Conservation (phyloP, 2,329 filamentous ascomycete genomes). For the Aureobasidium uvarum region DNA sequence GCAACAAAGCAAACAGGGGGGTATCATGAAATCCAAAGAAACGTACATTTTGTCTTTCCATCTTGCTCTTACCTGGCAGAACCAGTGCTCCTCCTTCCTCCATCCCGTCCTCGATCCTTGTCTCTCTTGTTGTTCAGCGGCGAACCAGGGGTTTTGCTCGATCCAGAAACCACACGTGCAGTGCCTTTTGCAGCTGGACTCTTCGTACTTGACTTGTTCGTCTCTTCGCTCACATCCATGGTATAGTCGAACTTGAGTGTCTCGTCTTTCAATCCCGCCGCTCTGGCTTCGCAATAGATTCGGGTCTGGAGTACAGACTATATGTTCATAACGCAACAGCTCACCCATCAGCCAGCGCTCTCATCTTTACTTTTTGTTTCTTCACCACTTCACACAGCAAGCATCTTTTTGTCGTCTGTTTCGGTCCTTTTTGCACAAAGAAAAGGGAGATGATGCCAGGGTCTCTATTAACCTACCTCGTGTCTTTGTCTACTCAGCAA, state of each 20-base stretch:
- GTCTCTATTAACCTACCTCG: neutral
- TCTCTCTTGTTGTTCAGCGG: constrained; percentile 4
- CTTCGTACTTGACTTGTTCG: neutral
- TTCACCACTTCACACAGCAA: too few species aligned
- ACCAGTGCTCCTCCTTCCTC: constrained; percentile 12
- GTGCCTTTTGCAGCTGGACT: neutral
- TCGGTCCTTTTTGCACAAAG: neutral
- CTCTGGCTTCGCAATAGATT: constrained; percentile 7
- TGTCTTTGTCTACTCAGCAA: constrained; percentile 13
- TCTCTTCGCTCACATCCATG: constrained; percentile 16
- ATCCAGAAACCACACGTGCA: constrained; percentile 1
- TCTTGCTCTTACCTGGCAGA: neutral
- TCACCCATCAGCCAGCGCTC: neutral
- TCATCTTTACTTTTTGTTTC: too few species aligned
- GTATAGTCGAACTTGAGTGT: constrained; percentile 1
- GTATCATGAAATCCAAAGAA: constrained; percentile 1
- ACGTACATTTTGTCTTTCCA: neutral
- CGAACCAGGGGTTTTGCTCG: neutral
- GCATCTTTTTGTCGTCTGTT: neutral
- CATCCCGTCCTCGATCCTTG: neutral
- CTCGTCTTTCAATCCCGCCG: constrained; percentile 10
- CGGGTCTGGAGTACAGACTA: constrained; percentile 21
- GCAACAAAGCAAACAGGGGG: neutral
- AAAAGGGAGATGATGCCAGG: neutral
- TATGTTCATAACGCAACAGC: neutral